Conservation (phyloP, 495 filamentous ascomycete genomes). For the Tuber umbilicatum region DNA sequence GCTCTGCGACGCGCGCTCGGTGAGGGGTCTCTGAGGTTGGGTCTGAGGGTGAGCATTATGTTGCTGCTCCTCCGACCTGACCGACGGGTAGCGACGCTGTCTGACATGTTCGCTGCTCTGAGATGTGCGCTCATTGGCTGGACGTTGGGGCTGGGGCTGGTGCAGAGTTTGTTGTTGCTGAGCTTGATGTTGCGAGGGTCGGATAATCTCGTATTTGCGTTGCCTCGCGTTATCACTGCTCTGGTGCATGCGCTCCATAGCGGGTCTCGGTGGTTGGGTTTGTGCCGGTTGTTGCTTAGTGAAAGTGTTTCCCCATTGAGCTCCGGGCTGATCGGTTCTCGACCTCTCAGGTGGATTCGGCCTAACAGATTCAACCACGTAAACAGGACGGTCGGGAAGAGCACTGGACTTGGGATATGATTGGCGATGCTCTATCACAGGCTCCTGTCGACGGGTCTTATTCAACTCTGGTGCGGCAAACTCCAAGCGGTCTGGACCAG, state of each 20-base stretch:
- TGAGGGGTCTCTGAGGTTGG: slow-evolving; percentile 13
- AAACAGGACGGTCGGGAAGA: slow-evolving; percentile 35
- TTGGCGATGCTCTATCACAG: slow-evolving; percentile 12
- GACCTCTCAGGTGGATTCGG: slow-evolving; percentile 26
- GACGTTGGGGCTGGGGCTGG: slow-evolving; percentile 28
- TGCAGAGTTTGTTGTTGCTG: slow-evolving; percentile 29
- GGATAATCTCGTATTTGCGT: slow-evolving; percentile 23
- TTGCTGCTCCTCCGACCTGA: slow-evolving; percentile 25
- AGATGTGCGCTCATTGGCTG: slow-evolving; percentile 22
- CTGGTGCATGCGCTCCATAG: not conserved
- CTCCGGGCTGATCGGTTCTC: slow-evolving; percentile 25
- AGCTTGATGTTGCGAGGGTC: slow-evolving; percentile 21
- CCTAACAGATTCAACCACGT: slow-evolving; percentile 38
- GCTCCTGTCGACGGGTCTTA: slow-evolving; percentile 22
- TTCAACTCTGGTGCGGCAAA: slow-evolving; percentile 10
- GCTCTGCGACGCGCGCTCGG: slow-evolving; percentile 23
- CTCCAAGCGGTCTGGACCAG: slow-evolving; percentile 28
- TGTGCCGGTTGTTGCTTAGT: slow-evolving; percentile 16
- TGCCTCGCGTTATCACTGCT: not conserved
- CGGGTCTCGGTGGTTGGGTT: not conserved
- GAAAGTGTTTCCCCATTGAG: slow-evolving; percentile 27
- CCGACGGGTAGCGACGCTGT: slow-evolving; percentile 31
- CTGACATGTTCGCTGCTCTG: slow-evolving; percentile 29
- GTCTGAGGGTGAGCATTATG: slow-evolving; percentile 17
- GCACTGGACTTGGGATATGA: slow-evolving; percentile 15